Conservation (phyloP, 2,329 filamentous ascomycete genomes). For the Seiridium cupressi region DNA sequence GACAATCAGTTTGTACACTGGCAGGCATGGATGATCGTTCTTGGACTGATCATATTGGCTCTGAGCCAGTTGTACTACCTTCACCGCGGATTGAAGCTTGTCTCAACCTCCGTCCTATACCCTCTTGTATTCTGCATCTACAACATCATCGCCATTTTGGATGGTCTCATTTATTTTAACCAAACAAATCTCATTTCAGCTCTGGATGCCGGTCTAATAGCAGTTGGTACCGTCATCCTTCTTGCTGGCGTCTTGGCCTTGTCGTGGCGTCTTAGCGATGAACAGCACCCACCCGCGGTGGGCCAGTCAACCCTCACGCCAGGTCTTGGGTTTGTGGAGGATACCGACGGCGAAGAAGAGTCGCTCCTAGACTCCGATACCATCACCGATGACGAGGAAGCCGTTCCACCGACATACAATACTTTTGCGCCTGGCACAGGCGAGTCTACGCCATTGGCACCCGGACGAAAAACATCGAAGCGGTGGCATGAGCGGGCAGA, state of each 20-base stretch:
- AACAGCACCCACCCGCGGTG: conserved; percentile 60
- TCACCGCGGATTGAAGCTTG: conserved; percentile 88
- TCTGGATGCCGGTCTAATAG: conserved; percentile 76
- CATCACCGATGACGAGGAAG: conserved; percentile 40
- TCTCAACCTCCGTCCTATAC: conserved; percentile 93
- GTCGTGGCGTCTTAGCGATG: conserved; percentile 88
- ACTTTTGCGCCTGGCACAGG: conserved; percentile 43
- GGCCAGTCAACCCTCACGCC: conserved; percentile 73
- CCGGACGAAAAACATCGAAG: conserved; percentile 46
- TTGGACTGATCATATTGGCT: conserved; percentile 77
- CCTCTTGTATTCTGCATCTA: conserved; percentile 98
- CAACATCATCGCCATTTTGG: conserved; percentile 97
- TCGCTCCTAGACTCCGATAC: conserved; percentile 50
- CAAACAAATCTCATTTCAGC: conserved; percentile 78
- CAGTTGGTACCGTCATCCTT: conserved; percentile 81
- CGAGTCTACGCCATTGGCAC: conserved; percentile 35
- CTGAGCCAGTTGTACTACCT: conserved; percentile 93
- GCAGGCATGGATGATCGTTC: conserved; percentile 89
- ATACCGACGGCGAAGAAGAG: conserved; percentile 61
- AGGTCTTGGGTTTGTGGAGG: conserved; percentile 77
- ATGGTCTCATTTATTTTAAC: conserved; percentile 94
- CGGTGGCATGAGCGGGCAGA: conserved; percentile 69
- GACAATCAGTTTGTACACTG: conserved; percentile 93
- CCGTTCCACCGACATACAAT: conserved; percentile 37
- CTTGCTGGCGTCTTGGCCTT: conserved; percentile 85